Percentiles rank a stretch among this genome's conserved stretches.
Conservation (phyloP, 208 protist genomes). For the Novymonas esmeraldas region DNA sequence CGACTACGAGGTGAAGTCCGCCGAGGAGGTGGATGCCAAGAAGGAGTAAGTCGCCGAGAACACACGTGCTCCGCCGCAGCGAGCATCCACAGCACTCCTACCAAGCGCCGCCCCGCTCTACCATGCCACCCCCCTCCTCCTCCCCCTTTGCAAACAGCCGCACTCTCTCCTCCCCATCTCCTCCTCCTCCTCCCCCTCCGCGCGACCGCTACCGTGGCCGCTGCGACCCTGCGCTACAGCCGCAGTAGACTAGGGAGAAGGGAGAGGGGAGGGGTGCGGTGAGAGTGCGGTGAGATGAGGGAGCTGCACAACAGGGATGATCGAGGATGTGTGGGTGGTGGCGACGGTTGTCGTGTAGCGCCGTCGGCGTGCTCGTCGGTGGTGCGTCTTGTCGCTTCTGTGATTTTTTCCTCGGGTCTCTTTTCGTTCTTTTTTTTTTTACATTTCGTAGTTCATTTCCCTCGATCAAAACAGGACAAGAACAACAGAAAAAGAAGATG, state of each 20-base stretch:
- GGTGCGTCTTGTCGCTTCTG: neutral
- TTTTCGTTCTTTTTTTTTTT: neutral
- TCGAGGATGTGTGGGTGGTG: too few species aligned
- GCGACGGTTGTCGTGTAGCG: too few species aligned
- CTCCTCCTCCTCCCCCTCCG: too few species aligned
- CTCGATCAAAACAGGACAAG: conserved; percentile 8
- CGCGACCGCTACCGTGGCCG: too few species aligned
- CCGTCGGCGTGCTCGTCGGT: neutral
- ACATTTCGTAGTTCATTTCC: conserved; percentile 11
- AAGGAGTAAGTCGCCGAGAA: conserved; percentile 31
- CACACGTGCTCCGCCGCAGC: neutral
- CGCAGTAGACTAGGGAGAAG: too few species aligned
- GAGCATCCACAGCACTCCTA: neutral
- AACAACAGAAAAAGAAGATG: conserved; percentile 13
- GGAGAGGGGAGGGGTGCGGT: too few species aligned
- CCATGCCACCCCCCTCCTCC: neutral
- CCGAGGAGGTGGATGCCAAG: conserved; percentile 69
- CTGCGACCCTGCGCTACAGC: too few species aligned
- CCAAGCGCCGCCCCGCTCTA: too few species aligned
- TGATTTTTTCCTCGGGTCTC: neutral
- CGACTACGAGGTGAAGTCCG: conserved; percentile 78
- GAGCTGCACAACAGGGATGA: too few species aligned
- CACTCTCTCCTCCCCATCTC: too few species aligned
- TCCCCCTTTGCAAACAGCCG: too few species aligned
- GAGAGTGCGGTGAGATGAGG: too few species aligned